Evolutionary conservation across 164 flowering plant species (phyloP), one percentile per base, ranked within the genome.

Genomic region (Protea cynaroides): DNA sequence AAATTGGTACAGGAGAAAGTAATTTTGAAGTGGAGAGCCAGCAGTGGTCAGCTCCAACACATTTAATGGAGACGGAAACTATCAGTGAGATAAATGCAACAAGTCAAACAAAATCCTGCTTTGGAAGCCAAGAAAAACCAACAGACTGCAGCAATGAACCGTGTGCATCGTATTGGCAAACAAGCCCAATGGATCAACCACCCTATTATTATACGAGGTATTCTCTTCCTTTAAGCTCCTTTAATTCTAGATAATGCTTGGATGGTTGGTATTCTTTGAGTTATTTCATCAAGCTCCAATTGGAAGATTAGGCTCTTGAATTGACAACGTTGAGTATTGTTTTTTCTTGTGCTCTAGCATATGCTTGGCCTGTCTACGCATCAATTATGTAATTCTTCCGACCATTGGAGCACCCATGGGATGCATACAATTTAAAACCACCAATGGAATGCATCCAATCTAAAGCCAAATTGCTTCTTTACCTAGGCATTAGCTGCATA

Each of bases 121-220:
- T 55, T 29, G 65, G 62, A n/a, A 69, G 59, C 51, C 49, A 65
- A 52, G 74, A 78, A 64, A 60, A 37, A 53, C 69, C 68, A 25
- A 15, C 76, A 40, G 75, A 76, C 56, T 49, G 25, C 75, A 64
- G 11, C 36, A 59, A 50, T 46, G 84, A 79, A 65, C 71, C 47
- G 17, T 66, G 61, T 34, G 70, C 76, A 9, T 75, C 80, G 54
- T 59, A 61, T 56, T 60, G 71, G 68, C 78, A 78, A 60, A 71
- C 74, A 23, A 65, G 59, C 58, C 67, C 74, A 50, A 13, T 65
- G 66, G 81, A 75, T 59, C 75, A 76, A 52, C 70, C 82, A 50
- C 58, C 77, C 14, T 75, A 59, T 64, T 81, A 79, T 65, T 72
- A 54, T 74, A 80, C 81, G 38, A 84, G 92, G 96, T 84, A 29